A percentile compares a stretch with the other conserved stretches of the same genome.
phyloP scores from a whole-genome alignment of 768 basidiomycete genomes.

The Suillus luteus region DNA sequence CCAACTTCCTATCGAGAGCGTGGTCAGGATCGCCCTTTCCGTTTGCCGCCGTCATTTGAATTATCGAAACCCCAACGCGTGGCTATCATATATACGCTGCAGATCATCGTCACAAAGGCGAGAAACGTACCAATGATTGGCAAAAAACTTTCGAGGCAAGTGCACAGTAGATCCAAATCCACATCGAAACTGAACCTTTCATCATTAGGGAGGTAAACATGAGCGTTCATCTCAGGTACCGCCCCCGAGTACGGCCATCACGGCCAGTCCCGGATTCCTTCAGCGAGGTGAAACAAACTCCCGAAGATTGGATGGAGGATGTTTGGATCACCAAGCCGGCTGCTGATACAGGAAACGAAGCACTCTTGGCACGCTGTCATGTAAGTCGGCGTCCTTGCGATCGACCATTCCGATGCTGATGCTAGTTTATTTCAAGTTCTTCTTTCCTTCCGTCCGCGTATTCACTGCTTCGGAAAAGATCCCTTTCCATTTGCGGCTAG shows the following conservation, averaged over 20 bases:
- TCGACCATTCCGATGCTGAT: background rate
- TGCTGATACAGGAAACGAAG: constrained; percentile 8
- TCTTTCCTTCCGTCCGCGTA: constrained; percentile 60
- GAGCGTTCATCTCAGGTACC: constrained; percentile 28
- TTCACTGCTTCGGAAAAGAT: constrained; percentile 58
- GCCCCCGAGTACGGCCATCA: constrained; percentile 35
- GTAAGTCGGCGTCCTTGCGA: constrained; percentile 20
- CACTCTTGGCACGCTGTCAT: constrained; percentile 30
- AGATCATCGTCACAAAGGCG: constrained; percentile 25
- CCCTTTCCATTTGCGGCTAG: constrained; percentile 67
- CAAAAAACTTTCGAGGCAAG: constrained; percentile 9
- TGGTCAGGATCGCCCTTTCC: constrained; percentile 20
- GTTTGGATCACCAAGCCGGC: constrained; percentile 30
- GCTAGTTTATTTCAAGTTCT: constrained; percentile 43
- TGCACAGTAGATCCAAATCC: background rate
- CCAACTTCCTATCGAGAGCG: constrained; percentile 30
- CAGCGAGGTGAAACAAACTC: constrained; percentile 27
- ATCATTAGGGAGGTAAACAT: constrained; percentile 24
- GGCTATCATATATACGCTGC: constrained; percentile 29
- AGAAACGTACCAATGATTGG: constrained; percentile 15
- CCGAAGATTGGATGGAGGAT: constrained; percentile 38
- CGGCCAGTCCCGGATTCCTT: constrained; percentile 29
- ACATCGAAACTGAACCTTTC: constrained; percentile 10
- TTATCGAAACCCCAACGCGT: constrained; percentile 26
- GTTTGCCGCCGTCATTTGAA: constrained; percentile 35